Percentiles rank a stretch among this genome's conserved stretches.
phyloP scores from a whole-genome alignment of 345 rosid species.

The Stellera chamaejasme region DNA sequence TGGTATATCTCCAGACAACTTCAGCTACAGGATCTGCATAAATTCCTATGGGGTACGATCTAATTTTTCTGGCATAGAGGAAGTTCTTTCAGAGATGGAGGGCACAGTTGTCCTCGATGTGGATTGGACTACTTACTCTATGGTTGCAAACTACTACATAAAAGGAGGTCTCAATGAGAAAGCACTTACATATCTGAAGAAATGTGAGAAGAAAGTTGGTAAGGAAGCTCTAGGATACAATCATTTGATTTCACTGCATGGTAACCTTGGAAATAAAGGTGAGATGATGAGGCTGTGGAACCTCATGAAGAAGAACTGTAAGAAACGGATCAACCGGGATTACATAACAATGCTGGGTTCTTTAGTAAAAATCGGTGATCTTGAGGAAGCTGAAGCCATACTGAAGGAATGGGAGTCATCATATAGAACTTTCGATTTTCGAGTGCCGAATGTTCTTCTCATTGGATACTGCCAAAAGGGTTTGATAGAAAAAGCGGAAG shows the following conservation, averaged over 20 bases:
- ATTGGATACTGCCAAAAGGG: conserved; percentile 31
- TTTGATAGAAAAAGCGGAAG: conserved; percentile 31
- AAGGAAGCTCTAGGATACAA: conserved; percentile 26
- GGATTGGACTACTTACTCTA: conserved; percentile 37
- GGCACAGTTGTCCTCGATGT: conserved; percentile 19
- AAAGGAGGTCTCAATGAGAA: conserved; percentile 25
- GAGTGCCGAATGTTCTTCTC: conserved; percentile 40
- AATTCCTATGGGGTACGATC: conserved; percentile 27
- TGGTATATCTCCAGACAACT: conserved; percentile 28
- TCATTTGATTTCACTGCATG: conserved; percentile 31
- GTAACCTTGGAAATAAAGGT: conserved; percentile 34
- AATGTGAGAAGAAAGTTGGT: conserved; percentile 28
- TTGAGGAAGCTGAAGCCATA: conserved; percentile 31
- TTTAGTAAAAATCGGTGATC: conserved; percentile 28
- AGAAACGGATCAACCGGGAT: conserved; percentile 26
- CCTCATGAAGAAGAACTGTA: conserved; percentile 23
- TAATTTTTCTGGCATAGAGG: conserved; percentile 26
- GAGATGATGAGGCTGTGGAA: conserved; percentile 38
- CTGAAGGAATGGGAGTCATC: conserved; percentile 34
- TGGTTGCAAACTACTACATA: conserved; percentile 25
- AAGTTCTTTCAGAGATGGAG: conserved; percentile 30
- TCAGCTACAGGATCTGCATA: conserved; percentile 38
- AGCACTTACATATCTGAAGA: conserved; percentile 28
- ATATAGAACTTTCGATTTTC: conserved; percentile 26
- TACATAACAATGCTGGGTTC: conserved; percentile 31